Conservation (phyloP, 1,284 basidiomycete species). For the Coriolopsis trogii region DNA sequence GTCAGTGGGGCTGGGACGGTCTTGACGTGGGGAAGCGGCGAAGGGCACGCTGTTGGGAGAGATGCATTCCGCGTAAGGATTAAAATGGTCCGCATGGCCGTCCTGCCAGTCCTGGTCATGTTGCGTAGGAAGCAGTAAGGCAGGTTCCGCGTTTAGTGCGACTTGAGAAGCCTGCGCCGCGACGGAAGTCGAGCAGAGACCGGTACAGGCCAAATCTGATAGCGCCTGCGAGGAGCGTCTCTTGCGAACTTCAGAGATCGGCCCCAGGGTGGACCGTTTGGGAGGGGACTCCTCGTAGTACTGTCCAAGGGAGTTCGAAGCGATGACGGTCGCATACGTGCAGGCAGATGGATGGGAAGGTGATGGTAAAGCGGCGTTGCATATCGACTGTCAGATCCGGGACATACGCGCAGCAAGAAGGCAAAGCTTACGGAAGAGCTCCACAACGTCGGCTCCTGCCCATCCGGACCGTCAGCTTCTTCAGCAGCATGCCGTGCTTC, state of each 20-base stretch:
- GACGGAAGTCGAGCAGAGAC: slow-evolving; percentile 31
- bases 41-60: slow-evolving; percentile 6
- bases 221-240: slow-evolving; percentile 29
- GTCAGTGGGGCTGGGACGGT: not conserved
- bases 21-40: not conserved
- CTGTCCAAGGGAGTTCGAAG: slow-evolving; percentile 1
- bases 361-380: slow-evolving; percentile 8
- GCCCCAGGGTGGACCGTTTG: slow-evolving; percentile 14
- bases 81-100: slow-evolving; percentile 17
- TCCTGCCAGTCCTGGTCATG: slow-evolving; percentile 13
- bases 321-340: not conserved
- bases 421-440: slow-evolving; percentile 19
- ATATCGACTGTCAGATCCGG: slow-evolving; percentile 16
- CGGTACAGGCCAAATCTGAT: slow-evolving; percentile 33
- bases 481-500: slow-evolving; percentile 19
- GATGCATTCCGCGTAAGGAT: slow-evolving; percentile 27
- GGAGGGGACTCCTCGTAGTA: slow-evolving; percentile 13
- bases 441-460: slow-evolving; percentile 17
- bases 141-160: slow-evolving; percentile 21
- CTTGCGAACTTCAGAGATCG: slow-evolving; percentile 20
- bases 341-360: slow-evolving; percentile 8
- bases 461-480: slow-evolving; percentile 7
- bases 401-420: slow-evolving; percentile 15
- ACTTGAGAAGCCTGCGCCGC: slow-evolving; percentile 32
- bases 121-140: slow-evolving; percentile 10